Base-by-base conservation (phyloP, 1,139 yeast genomes). In the Kodamaea plutei region DNA sequence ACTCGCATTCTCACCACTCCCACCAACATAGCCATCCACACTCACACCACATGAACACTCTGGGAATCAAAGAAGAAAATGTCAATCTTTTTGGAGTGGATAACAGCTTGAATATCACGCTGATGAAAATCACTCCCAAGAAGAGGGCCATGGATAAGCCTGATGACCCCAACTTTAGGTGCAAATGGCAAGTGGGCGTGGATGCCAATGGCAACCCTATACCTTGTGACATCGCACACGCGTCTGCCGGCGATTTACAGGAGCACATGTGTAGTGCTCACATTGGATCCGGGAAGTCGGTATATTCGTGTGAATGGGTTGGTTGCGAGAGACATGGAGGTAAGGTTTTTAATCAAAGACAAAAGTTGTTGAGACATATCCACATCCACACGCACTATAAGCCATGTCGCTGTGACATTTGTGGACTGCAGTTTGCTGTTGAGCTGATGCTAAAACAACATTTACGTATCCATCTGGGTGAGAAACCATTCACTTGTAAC, bases 401-500 rank as follows among this genome's bases (percentile, higher is more conserved):
- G 50, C 95, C 95, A 0, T 83, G 73, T 51, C 58, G 61, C 39
- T 88, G 96, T 56, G 55, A 66, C 4, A 54, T 72, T 1, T 88
- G 96, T 54, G 76, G 76, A 6, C 76, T 80, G 36, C 54, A 66
- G 12, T 88, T 89, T 58, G 83, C 85, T 7, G 81, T 79, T 15
- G 80, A 76, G 26, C 54, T 76, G 15, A 76, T 79, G 68, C 61
- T 84, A 30, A 64, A 69, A 29, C 88, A 80, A 69, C 98, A 91
- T 59, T 52, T 74, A 48, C 64, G 98, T 33, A 79, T 77, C 1
- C 98, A 91, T 52, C 84, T 95, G 0, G 98, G 97, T 5, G 96
- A 75, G 38, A 73, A 69, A 36, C 81, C 81, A 1, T 75, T 64
- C 41, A 40, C 47, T 25, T 75, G 81, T 45, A 47, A 53, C 4